Evolutionary conservation across 805 yeast genomes (phyloP), one percentile per base, ranked within the genome.

Genomic region (Kodamaea neixiangensis): DNA sequence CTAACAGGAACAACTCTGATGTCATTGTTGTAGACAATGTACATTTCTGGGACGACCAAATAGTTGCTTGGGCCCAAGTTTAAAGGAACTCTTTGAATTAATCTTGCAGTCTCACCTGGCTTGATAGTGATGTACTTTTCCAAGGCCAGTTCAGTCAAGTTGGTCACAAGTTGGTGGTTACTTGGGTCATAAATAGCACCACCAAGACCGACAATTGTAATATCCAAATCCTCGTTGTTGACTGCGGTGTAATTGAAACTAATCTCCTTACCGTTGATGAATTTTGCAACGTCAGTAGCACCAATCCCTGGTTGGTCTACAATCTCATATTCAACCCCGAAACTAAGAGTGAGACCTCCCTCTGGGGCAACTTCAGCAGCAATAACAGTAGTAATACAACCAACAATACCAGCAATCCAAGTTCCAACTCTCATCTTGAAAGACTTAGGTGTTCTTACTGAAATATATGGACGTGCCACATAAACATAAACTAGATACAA

Each of bases 181-280:
- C 69, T 70, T 20, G 87, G 82, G 52, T 82, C 76, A 50, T 77
- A 71, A 67, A 87, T 76, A 48, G 76, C 61, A 49, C 94, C 94
- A 48, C 89, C 86, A 50, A 85, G 81, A 52, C 90, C 94, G 44
- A 83, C 79, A 49, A 88, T 67, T 17, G 78, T 71, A 39, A 80
- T 72, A 4, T 75, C 75, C 13, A 62, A 67, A 5, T 77, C 79
- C 56, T 85, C 87, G 34, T 75, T 68, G 62, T 86, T 86, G 46
- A 65, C 59, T 53, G 86, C 75, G 6, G 74, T 67, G 64, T 83
- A 86, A 17, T 66, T 67, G 49, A 87, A 62, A 2, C 81, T 67
- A 34, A 81, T 66, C 21, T 74, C 69, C 35, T 86, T 86, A 29
- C 85, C 85, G 56, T 79, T 78, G 52, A 50, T 55, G 25, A 76